Evolutionary conservation across 805 yeast genomes (phyloP), one percentile per base, ranked within the genome.

Genomic region (Ogataea paraovalis): DNA sequence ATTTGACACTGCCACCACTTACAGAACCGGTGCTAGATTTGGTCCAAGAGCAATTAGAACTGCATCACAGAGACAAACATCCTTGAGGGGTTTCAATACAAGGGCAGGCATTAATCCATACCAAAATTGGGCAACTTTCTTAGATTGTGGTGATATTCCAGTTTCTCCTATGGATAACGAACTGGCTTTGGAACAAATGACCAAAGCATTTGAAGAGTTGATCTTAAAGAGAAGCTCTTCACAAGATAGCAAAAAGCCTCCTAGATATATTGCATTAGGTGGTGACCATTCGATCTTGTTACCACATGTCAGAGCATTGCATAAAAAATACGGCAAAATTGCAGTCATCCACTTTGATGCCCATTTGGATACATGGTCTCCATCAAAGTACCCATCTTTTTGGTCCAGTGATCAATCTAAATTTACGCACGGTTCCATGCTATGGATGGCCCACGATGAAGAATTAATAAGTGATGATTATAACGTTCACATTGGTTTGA

Each of bases 291-390:
- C 90, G 2, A 78, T 87, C 28, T 73, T 85, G 38, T 70, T 87
- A 44, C 90, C 92, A 2, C 87, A 84, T 52, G 65, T 86, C 49
- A 72, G 95, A 54, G 83, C 87, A 0, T 70, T 85, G 47, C 62
- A 77, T 50, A 69, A 77, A 44, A 58, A 76, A 19, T 78, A 87
- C 58, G 94, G 92, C 1, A 80, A 80, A 18, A 66, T 87, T 43
- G 80, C 87, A 20, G 81, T 87, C 33, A 78, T 87, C 47, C 96
- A 87, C 65, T 85, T 87, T 56, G 96, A 87, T 61, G 92, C 94
- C 13, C 95, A 87, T 67, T 73, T 87, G 54, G 95, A 87, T 63
- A 87, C 95, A 4, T 78, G 90, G 92, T 63, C 81, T 52, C 94
- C 95, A 10, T 72, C 77, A 50, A 76, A 81, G 61, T 86, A 85